phyloP scores from a whole-genome alignment of 495 filamentous ascomycete species.

The Talaromyces wortmannii region DNA sequence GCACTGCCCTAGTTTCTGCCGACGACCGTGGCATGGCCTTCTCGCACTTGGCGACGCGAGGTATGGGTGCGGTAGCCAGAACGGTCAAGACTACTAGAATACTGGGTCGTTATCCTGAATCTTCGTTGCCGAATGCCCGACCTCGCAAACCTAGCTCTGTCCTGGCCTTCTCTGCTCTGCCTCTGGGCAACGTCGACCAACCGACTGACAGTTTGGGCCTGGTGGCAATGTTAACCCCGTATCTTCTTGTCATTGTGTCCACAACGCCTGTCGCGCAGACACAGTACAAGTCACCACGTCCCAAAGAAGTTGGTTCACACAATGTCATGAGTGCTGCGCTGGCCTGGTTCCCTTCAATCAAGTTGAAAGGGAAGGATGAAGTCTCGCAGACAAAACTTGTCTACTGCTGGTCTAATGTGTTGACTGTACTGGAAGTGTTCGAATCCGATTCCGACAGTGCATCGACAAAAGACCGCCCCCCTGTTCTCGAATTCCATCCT shows the following conservation, averaged over 20 bases:
- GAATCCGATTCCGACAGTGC: constrained; percentile 58
- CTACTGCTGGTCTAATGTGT: constrained; percentile 95
- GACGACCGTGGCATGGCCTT: constrained; percentile 97
- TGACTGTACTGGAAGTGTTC: constrained; percentile 85
- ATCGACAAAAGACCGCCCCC: constrained; percentile 58
- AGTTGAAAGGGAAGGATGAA: constrained; percentile 67
- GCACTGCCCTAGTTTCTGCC: constrained; percentile 95
- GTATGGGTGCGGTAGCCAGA: constrained; percentile 77
- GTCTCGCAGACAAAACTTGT: constrained; percentile 65
- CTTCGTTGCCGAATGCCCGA: constrained; percentile 44
- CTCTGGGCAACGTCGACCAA: constrained; percentile 86
- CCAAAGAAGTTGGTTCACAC: constrained; percentile 84
- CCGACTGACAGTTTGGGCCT: constrained; percentile 82
- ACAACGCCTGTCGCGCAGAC: constrained; percentile 94
- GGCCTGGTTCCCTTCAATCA: constrained; percentile 96
- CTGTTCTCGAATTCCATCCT: constrained; percentile 69
- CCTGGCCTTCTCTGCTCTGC: constrained; percentile 83
- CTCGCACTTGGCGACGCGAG: constrained; percentile 88
- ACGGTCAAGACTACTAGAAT: constrained; percentile 86
- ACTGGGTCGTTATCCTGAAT: constrained; percentile 80
- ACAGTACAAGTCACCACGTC: constrained; percentile 83
- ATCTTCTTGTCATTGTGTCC: constrained; percentile 91
- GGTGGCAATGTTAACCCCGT: constrained; percentile 93
- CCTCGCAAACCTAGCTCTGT: constrained; percentile 91
- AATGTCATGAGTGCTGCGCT: constrained; percentile 87